phyloP scores from a whole-genome alignment of 169 alveolate species.

The Plasmodium inui region DNA sequence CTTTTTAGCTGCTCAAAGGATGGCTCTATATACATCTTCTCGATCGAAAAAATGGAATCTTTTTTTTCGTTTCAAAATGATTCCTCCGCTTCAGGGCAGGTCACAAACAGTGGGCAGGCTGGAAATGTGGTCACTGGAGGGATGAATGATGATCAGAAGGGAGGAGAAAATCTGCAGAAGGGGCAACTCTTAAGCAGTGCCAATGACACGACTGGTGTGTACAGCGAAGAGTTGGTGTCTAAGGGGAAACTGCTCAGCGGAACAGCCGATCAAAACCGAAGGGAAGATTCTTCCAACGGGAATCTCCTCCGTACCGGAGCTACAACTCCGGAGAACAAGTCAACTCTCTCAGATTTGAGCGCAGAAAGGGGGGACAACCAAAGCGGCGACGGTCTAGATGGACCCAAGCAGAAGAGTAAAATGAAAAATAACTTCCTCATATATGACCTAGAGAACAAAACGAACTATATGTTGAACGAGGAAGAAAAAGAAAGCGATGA shows the following conservation, averaged over 20 bases:
- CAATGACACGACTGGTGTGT: neutral
- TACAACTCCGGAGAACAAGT: neutral
- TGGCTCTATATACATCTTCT: slow-evolving; percentile 64
- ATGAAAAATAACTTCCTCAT: slow-evolving; percentile 8
- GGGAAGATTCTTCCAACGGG: neutral
- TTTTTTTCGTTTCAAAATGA: neutral
- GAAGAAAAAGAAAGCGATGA: slow-evolving; percentile 71
- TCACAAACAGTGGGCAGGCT: neutral
- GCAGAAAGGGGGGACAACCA: neutral
- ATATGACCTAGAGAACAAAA: slow-evolving; percentile 42
- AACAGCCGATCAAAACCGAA: neutral
- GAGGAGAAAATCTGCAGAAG: neutral
- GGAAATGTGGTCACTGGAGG: neutral
- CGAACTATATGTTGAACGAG: slow-evolving; percentile 25
- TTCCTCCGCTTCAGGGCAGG: neutral
- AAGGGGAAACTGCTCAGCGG: neutral
- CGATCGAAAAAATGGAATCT: slow-evolving; percentile 40
- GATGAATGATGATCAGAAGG: neutral
- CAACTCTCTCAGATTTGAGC: slow-evolving; percentile 13
- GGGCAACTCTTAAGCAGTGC: neutral
- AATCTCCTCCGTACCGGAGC: neutral
- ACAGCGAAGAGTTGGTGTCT: neutral
- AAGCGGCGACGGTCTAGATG: neutral
- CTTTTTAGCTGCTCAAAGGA: slow-evolving; percentile 68
- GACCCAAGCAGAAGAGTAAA: neutral